These are phyloP conservation scores for Phytophthora brassicae DNA, from an alignment of 352 stramenopile genomes.

Conservation along the genomic window DNA sequence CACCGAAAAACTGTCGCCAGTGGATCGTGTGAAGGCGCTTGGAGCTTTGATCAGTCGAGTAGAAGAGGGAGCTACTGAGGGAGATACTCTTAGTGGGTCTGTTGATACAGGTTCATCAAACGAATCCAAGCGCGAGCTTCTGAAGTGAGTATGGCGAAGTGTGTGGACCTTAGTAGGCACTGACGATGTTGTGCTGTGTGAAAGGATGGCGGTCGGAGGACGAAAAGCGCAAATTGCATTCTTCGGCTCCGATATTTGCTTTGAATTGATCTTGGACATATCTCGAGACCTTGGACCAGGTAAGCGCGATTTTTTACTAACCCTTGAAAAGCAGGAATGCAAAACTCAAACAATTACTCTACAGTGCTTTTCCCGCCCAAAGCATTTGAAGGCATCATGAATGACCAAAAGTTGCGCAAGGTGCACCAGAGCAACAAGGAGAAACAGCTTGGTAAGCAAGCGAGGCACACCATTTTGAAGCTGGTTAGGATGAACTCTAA, in stretches of 20 bases:
- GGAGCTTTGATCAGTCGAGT: constrained; percentile 54
- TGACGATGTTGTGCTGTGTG: constrained; percentile 5
- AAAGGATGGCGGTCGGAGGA: constrained; percentile 66
- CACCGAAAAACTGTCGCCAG: constrained; percentile 47
- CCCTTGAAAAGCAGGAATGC: background rate
- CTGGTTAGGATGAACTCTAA: background rate
- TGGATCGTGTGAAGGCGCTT: constrained; percentile 60
- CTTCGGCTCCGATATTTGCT: constrained; percentile 76
- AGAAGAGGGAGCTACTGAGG: constrained; percentile 61
- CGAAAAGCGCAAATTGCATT: constrained; percentile 77
- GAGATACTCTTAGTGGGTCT: constrained; percentile 42
- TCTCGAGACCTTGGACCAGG: constrained; percentile 58
- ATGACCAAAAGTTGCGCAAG: constrained; percentile 76
- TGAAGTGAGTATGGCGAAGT: constrained; percentile 40
- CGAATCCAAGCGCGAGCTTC: constrained; percentile 70
- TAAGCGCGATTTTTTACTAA: constrained; percentile 15
- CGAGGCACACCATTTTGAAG: background rate
- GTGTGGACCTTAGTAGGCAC: background rate
- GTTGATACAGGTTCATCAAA: constrained; percentile 34
- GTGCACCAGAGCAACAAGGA: constrained; percentile 71
- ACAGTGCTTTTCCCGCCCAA: constrained; percentile 68
- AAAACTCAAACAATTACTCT: background rate
- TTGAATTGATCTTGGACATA: constrained; percentile 71
- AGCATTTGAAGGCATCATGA: constrained; percentile 84
- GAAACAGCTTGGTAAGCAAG: constrained; percentile 54